A percentile compares a stretch with the other conserved stretches of the same genome.
Evolutionary conservation across 768 basidiomycete genomes (phyloP).

Genomic region (Sporobolomyces phaffii): DNA sequence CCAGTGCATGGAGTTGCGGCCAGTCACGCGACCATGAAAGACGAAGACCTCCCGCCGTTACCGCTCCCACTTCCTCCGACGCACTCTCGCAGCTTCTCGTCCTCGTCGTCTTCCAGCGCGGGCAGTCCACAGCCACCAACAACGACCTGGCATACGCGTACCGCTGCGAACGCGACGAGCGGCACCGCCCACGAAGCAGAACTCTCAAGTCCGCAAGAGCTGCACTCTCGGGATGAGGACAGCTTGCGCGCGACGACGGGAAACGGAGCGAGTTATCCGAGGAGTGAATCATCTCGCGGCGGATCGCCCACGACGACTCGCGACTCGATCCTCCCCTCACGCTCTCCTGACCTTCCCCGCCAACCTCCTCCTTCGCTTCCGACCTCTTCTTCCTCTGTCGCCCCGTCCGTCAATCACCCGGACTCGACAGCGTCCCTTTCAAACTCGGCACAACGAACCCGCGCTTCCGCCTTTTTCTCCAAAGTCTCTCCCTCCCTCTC

Average conservation of each 20-base stretch:
- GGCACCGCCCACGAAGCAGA: no score
- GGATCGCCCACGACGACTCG: no score
- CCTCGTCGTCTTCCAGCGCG: constrained; percentile 17
- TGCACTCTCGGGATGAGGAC: no score
- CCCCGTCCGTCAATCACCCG: no score
- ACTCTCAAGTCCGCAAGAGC: background rate
- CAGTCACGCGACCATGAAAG: background rate
- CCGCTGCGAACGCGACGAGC: background rate
- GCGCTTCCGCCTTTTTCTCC: constrained; percentile 9
- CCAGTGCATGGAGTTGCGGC: background rate
- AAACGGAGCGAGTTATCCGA: no score
- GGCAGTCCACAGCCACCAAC: background rate
- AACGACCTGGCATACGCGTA: background rate
- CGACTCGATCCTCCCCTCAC: no score
- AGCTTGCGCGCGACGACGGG: no score
- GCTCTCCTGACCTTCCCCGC: background rate
- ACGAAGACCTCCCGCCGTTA: constrained; percentile 10
- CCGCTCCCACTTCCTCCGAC: constrained; percentile 17
- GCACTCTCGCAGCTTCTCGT: constrained; percentile 26
- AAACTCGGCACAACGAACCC: background rate
- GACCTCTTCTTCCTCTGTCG: no score
- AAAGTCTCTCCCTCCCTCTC: constrained; percentile 20
- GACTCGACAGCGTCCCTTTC: background rate
- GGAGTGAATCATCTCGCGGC: no score
- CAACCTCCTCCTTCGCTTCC: background rate